These are phyloP conservation scores for Pseudogymnoascus sp. DNA, from an alignment of 2,329 filamentous ascomycete species.

Conservation along the genomic window DNA sequence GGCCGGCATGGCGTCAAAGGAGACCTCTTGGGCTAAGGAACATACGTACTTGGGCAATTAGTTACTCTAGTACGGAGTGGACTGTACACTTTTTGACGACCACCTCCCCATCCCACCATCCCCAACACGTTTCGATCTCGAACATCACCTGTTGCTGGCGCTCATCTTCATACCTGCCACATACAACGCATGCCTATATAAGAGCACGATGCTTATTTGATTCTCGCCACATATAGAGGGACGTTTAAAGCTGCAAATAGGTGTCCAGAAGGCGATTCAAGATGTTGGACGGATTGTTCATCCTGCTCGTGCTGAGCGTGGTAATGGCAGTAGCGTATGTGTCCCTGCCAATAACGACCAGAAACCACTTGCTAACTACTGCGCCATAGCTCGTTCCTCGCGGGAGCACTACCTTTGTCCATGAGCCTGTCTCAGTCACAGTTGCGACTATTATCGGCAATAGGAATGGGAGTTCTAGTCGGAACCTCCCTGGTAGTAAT, in stretches of 20 bases:
- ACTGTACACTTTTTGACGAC: not conserved
- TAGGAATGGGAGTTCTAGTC: conserved; percentile 89
- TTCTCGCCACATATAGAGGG: conserved; percentile 1
- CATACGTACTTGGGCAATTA: not conserved
- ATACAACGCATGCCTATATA: not conserved
- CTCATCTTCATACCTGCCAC: not conserved
- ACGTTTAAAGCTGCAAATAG: not conserved
- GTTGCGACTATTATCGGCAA: conserved; percentile 78
- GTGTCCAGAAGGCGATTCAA: conserved; percentile 18
- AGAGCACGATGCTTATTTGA: not conserved
- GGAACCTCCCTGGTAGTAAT: conserved; percentile 95
- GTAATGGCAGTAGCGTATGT: conserved; percentile 54
- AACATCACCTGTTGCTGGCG: not conserved
- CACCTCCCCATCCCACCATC: not conserved
- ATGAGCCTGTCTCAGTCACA: conserved; percentile 82
- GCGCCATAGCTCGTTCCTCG: conserved; percentile 71
- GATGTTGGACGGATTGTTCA: conserved; percentile 31
- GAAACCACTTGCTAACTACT: not conserved
- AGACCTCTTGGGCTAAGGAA: not conserved
- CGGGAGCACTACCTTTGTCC: conserved; percentile 82
- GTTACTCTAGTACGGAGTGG: not conserved
- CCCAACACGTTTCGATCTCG: not conserved
- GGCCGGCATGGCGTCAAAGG: not conserved
- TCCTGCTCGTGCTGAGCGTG: conserved; percentile 32
- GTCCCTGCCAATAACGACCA: not conserved